Base-by-base conservation (phyloP, 371 early-diverging fungal genomes). In the Haplosporangium sp. region DNA sequence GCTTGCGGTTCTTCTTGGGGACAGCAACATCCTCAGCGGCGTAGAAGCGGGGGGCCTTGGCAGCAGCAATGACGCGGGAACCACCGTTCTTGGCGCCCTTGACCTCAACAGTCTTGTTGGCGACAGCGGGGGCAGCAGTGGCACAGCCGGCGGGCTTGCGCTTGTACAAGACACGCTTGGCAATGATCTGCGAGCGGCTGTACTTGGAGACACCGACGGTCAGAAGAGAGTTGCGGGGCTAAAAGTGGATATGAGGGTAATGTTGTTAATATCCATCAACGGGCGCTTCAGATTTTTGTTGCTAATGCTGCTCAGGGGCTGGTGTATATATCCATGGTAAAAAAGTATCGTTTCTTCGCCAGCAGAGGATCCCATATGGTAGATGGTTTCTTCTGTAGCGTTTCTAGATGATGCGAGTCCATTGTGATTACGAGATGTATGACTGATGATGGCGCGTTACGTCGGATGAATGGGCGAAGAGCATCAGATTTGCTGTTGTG, bases 131-230 rank as follows among this genome's bases (percentile, higher is more conserved):
- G 61, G 80, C 74, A 67, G 87, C 84, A 69, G 85, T 84, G 50
- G 87, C 71, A 70, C 85, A 82, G 59, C 85, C 79, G 63, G 84
- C 79, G 86, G 90, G 92, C 83, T 87, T 84, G 77, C 83, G 85
- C 94, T 96, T 96, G 90, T 93, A 94, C 62, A 91, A 85, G 58
- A 90, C 95, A 84, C 93, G 92, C 90, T 91, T 92, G 86, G 91
- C 85, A 89, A 90, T 92, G 68, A 89, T 86, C 81, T 83, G 83
- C 55, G 94, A 91, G 82, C 96, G 95, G 76, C 94, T 92, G 84
- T 87, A 89, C 74, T 92, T 93, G 82, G 90, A 81, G 70, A 96
- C 90, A 72, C 96, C 96, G 64, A 93, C 91, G 79, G 87, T 90
- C 85, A 96, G 84, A 82, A 91, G 86, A 81, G 85, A 85, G 85